A percentile compares a stretch with the other conserved stretches of the same genome.
Evolutionary conservation across 129 eudicot genomes (phyloP).

Genomic region (Flaveria linearis): DNA sequence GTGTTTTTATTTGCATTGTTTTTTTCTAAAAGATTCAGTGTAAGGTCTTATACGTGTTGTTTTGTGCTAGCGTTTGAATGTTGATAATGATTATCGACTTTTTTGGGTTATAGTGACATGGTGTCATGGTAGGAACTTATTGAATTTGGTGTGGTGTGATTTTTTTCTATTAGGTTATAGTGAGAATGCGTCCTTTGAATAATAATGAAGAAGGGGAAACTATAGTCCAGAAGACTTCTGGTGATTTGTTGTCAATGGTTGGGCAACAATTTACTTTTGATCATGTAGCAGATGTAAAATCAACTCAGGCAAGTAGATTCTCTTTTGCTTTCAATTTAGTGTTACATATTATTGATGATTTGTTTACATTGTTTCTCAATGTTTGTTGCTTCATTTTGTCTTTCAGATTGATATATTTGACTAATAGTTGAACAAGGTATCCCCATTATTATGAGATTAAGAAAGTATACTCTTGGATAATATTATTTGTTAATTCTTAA

Average conservation of each 20-base stretch:
- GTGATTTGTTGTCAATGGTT: conserved; percentile 66
- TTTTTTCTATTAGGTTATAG: conserved; percentile 55
- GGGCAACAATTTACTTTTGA: conserved; percentile 84
- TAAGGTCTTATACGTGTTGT: no score
- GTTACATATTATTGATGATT: not conserved
- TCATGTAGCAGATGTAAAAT: conserved; percentile 64
- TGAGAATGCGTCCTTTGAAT: conserved; percentile 78
- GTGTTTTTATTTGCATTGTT: no score
- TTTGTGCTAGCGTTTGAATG: no score
- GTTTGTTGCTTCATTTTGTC: not conserved
- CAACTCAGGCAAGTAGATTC: conserved; percentile 67
- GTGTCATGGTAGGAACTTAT: no score
- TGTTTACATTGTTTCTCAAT: conserved; percentile 4
- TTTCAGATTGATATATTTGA: conserved; percentile 77
- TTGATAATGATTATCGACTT: no score
- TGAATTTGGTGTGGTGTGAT: not conserved
- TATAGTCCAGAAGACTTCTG: conserved; percentile 60
- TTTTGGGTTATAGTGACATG: no score
- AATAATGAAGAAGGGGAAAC: conserved; percentile 68
- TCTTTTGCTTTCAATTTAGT: not conserved
- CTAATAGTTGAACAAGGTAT: no score
- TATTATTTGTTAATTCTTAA: no score
- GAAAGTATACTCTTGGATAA: no score
- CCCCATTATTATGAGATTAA: no score
- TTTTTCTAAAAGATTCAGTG: no score